Conservation (phyloP, 2,329 filamentous ascomycete genomes). For the Neofusicoccum kwambonambiense region DNA sequence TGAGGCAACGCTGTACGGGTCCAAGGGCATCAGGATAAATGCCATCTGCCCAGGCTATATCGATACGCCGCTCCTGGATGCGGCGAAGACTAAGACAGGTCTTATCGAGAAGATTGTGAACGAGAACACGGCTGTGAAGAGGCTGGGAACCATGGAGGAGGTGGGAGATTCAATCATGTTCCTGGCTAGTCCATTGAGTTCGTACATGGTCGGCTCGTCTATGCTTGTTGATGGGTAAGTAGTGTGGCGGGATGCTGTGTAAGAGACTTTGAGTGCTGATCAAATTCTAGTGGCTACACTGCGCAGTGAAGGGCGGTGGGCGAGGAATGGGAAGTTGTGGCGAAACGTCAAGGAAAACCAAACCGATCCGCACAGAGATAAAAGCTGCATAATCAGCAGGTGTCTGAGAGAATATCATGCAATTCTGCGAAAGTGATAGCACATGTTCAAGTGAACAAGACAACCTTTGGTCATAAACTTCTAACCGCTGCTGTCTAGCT, state of each 20-base stretch:
- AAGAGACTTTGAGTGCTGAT: not conserved
- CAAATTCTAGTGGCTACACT: not conserved
- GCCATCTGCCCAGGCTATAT: constrained; percentile 58
- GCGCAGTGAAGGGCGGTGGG: not conserved
- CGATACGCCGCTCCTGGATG: constrained; percentile 38
- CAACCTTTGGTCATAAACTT: too few relatives aligned
- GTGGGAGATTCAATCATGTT: constrained; percentile 51
- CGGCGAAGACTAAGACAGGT: not conserved
- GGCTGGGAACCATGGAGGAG: constrained; percentile 48
- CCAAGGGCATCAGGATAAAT: constrained; percentile 57
- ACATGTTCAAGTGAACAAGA: too few relatives aligned
- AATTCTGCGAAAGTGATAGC: too few relatives aligned
- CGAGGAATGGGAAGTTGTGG: not conserved
- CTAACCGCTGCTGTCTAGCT: too few relatives aligned
- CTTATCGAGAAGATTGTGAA: not conserved
- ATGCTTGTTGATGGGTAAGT: constrained; percentile 44
- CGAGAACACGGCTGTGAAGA: constrained; percentile 42
- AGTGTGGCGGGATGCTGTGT: not conserved
- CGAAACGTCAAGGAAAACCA: not conserved
- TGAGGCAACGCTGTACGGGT: constrained; percentile 55
- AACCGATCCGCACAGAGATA: too few relatives aligned
- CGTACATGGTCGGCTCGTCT: constrained; percentile 48
- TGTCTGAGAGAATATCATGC: too few relatives aligned
- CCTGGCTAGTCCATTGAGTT: constrained; percentile 49
- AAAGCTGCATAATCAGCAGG: too few relatives aligned